Evolutionary conservation across 2,329 filamentous ascomycete genomes (phyloP).

Genomic region (Aspergillus sp.): DNA sequence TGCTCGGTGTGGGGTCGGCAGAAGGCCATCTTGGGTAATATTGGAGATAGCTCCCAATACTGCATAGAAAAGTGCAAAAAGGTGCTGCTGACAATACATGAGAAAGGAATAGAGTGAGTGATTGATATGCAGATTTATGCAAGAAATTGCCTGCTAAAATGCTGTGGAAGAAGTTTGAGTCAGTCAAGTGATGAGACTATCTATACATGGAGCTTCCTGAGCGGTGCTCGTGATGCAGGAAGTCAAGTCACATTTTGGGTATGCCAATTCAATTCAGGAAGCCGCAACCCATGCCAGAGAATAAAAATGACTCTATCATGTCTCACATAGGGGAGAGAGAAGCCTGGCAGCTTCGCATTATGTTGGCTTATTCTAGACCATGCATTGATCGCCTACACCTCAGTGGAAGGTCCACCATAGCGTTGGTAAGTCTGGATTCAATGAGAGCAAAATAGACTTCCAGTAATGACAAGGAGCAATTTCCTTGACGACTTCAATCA

Average conservation of each 20-base stretch:
- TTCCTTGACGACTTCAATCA: too few species aligned
- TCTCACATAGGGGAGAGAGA: background rate
- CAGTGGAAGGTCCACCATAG: background rate
- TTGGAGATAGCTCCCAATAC: background rate
- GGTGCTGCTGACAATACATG: slow-evolving; percentile 6
- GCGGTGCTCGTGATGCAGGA: background rate
- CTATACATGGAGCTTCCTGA: background rate
- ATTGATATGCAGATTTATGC: background rate
- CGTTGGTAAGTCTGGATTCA: background rate
- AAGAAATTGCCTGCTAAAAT: background rate
- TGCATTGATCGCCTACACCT: background rate
- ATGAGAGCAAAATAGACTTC: background rate
- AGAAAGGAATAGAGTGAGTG: background rate
- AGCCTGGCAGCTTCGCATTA: background rate
- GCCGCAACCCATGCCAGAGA: background rate
- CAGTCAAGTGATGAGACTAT: background rate
- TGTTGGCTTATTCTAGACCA: background rate
- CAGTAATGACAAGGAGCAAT: too few species aligned
- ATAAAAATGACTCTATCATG: background rate
- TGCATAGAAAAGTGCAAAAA: slow-evolving; percentile 1
- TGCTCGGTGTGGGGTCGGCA: background rate
- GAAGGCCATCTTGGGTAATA: background rate
- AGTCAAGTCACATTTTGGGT: background rate
- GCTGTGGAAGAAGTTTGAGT: background rate
- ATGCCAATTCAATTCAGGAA: background rate